A percentile compares a stretch with the other conserved stretches of the same genome.
Evolutionary conservation across 495 filamentous ascomycete genomes (phyloP).

Genomic region (Articulospora tetracladia): DNA sequence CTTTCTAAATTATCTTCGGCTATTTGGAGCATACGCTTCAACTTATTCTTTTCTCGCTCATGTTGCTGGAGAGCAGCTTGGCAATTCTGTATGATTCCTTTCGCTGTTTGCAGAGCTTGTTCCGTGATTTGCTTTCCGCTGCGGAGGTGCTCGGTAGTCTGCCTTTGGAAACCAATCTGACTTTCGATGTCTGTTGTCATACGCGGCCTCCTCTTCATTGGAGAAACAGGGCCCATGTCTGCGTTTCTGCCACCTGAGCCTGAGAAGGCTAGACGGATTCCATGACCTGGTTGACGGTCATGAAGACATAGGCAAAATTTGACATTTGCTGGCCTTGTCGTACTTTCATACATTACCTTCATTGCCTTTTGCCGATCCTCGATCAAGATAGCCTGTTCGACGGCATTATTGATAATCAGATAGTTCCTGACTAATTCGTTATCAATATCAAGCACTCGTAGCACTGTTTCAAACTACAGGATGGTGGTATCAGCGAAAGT

Average conservation of each 20-base stretch:
- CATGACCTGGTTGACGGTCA: constrained; percentile 52
- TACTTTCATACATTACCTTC: constrained; percentile 60
- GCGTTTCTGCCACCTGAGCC: constrained; percentile 29
- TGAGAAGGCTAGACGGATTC: constrained; percentile 54
- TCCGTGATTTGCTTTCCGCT: constrained; percentile 31
- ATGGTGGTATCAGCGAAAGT: not conserved
- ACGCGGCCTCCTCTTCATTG: constrained; percentile 43
- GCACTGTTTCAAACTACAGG: constrained; percentile 62
- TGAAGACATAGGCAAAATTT: constrained; percentile 64
- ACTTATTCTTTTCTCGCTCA: constrained; percentile 39
- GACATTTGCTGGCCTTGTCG: constrained; percentile 64
- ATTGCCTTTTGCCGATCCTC: constrained; percentile 60
- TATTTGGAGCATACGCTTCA: constrained; percentile 53
- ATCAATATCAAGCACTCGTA: constrained; percentile 79
- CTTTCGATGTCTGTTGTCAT: constrained; percentile 78
- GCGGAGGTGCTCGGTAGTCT: constrained; percentile 38
- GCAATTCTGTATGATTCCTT: constrained; percentile 26
- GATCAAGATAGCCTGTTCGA: constrained; percentile 84
- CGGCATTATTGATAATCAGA: constrained; percentile 74
- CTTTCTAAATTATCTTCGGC: constrained; percentile 53
- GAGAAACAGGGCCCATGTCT: constrained; percentile 6
- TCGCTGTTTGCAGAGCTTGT: constrained; percentile 9
- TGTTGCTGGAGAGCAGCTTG: constrained; percentile 40
- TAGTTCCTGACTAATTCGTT: constrained; percentile 72
- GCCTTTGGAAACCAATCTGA: constrained; percentile 53